Evolutionary conservation across 352 stramenopile genomes (phyloP), one percentile per base, ranked within the genome.

Genomic region (Pilasporangium apinafurcum): DNA sequence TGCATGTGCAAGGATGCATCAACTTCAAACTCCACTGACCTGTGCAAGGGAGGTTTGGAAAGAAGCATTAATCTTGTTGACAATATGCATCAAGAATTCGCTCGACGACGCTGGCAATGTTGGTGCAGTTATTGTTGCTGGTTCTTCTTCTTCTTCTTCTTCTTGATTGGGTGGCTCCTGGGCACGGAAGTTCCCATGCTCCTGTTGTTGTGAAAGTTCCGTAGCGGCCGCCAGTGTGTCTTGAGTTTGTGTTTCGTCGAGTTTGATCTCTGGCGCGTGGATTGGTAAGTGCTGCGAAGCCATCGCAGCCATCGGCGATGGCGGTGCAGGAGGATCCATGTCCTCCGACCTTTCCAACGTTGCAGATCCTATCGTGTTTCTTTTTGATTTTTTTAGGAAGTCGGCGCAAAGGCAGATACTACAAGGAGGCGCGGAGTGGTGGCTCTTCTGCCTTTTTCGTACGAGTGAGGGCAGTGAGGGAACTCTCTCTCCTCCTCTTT

Each of bases 1-100:
- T n/a, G n/a, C n/a, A n/a, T n/a, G n/a, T n/a, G n/a, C n/a, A n/a
- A n/a, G n/a, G n/a, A n/a, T n/a, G n/a, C n/a, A n/a, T n/a, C n/a
- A n/a, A n/a, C n/a, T n/a, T n/a, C n/a, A n/a, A n/a, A n/a, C n/a
- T n/a, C n/a, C n/a, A 8, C 37, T 25, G 34, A 63, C 54, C 54
- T 59, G 38, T 4, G 43, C 35, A 24, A 63, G 54, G 28, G 54
- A 52, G 35, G 48, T 31, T 30, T 63, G 54, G 50, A 63, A 55
- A 26, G 42, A 39, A 32, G 34, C 40, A 30, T 40, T 48, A 38
- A 63, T 52, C 21, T 63, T 22, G 25, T 63, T 22, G 8, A 41
- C 49, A 4, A 63, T 44, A 39, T 56, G 54, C 29, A 56, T 28
- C 36, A 63, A 21, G 31, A 62, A 56, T 29, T 46, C 54, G 31